A percentile compares a stretch with the other conserved stretches of the same genome.
Conservation (phyloP, 495 filamentous ascomycete species). For the Aspergillus biplanus region DNA sequence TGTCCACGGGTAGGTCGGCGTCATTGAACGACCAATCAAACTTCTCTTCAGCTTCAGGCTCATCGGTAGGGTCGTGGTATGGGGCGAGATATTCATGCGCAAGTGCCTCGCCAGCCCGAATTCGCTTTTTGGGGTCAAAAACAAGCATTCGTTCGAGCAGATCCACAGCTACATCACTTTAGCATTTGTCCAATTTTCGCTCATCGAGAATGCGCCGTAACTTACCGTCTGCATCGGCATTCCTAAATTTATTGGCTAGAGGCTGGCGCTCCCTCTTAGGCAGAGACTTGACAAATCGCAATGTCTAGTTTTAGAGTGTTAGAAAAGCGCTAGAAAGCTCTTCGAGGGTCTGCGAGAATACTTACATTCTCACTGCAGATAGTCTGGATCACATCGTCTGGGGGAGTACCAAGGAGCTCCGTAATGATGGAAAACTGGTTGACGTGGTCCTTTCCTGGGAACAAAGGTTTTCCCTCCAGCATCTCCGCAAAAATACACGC, state of each 20-base stretch:
- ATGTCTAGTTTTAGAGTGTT: conserved; percentile 61
- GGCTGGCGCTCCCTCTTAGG: conserved; percentile 94
- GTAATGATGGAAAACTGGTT: conserved; percentile 99
- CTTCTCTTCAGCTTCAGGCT: conserved; percentile 94
- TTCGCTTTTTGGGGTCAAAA: conserved; percentile 91
- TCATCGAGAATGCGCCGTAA: conserved; percentile 1
- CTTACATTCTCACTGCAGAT: conserved; percentile 98
- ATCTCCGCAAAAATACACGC: conserved; percentile 99
- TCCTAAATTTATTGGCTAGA: conserved; percentile 90
- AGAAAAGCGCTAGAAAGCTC: conserved; percentile 15
- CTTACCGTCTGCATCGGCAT: conserved; percentile 89
- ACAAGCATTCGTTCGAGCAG: conserved; percentile 96
- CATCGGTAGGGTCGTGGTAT: conserved; percentile 96
- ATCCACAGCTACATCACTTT: conserved; percentile 71
- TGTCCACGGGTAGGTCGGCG: conserved; percentile 94
- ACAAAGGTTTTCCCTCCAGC: conserved; percentile 97
- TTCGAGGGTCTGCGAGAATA: neutral
- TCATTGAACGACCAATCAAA: conserved; percentile 99
- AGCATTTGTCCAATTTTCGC: conserved; percentile 12
- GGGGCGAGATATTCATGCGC: conserved; percentile 92
- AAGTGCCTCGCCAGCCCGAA: conserved; percentile 81
- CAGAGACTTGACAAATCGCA: conserved; percentile 96
- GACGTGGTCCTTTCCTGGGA: conserved; percentile 98
- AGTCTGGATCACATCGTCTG: conserved; percentile 96
- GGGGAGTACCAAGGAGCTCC: conserved; percentile 95